Evolutionary conservation across 176 grass and related monocot genomes (phyloP), one percentile per base, ranked within the genome.

Genomic region (Cenchrus fungigraminus): DNA sequence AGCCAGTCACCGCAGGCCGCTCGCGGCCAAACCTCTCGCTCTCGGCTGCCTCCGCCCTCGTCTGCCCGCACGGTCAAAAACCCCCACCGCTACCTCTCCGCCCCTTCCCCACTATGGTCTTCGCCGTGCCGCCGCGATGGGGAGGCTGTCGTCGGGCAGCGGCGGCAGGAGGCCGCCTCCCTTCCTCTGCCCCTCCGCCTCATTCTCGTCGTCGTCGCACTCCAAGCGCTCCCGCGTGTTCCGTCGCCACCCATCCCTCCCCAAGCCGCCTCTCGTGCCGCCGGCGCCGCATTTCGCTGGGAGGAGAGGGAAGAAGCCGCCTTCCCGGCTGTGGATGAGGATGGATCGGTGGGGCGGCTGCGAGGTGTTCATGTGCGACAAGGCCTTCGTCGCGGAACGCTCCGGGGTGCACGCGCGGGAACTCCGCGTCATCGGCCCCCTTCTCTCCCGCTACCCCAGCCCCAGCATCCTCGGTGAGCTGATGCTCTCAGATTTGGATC

Each of bases 291-390:
- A 25, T 20, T 17, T 46, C 71, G 32, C 25, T 52, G 68, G 1
- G 20, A 55, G 76, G 16, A 85, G 77, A 17, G 86, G 85, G 84
- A 96, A 73, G 68, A 87, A 91, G 68, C 67, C 86, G 22, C 77
- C 86, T 4, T 52, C 77, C 8, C 74, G 91, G 54, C 88, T 91
- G 46, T 96, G 94, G 94, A 91, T 96, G 91, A 77, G 83, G 77
- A 84, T 96, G 65, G 88, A 96, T 14, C 88, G 88, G 47, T 66
- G 52, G 22, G 94, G 94, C 28, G 46, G 81, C 12, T 87, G 90
- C 13, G 94, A 95, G 86, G 74, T 95, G 11, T 51, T 91, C 74
- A 85, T 87, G 69, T 88, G 89, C 68, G 91, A 93, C 77, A 92
- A 91, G 88, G 84, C 76, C 49, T 79, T 88, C 67, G 86, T 96